These are phyloP conservation scores for Tylopilus sp. DNA, from an alignment of 1,284 basidiomycete genomes.

Conservation along the genomic window DNA sequence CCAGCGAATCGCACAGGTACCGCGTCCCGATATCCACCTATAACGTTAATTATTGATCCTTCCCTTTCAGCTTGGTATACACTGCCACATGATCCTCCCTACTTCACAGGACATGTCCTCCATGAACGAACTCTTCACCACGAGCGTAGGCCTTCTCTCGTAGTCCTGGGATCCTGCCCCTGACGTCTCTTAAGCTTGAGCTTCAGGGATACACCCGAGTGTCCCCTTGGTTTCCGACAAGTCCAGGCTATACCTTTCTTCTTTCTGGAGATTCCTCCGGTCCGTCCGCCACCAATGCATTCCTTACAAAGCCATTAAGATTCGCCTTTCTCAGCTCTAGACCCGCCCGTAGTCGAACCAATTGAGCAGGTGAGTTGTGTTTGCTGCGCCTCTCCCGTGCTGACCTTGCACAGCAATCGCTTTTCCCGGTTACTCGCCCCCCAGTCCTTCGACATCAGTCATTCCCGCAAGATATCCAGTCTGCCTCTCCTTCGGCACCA, in stretches of 20 bases:
- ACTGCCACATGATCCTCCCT: constrained; percentile 56
- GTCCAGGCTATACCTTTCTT: constrained; percentile 35
- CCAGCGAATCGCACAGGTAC: constrained; percentile 47
- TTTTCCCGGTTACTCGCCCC: constrained; percentile 22
- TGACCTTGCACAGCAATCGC: constrained; percentile 15
- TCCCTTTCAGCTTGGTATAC: constrained; percentile 45
- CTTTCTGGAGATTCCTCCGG: constrained; percentile 31
- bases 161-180: constrained; percentile 3
- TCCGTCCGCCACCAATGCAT: background rate
- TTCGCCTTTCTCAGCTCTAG: constrained; percentile 1
- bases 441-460: constrained; percentile 31
- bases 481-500: background rate
- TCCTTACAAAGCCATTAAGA: background rate
- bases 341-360: constrained; percentile 1
- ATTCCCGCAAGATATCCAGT: constrained; percentile 29
- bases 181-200: constrained; percentile 37
- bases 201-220: constrained; percentile 38
- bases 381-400: background rate
- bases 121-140: constrained; percentile 49
- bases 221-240: constrained; percentile 38
- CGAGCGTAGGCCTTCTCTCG: constrained; percentile 42
- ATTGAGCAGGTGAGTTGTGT: constrained; percentile 16
- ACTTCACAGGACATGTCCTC: constrained; percentile 42
- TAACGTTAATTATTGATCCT: constrained; percentile 15
- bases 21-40: constrained; percentile 9